These are phyloP conservation scores for Leccinum subrobustum DNA, from an alignment of 1,284 basidiomycete species.

Conservation along the genomic window DNA sequence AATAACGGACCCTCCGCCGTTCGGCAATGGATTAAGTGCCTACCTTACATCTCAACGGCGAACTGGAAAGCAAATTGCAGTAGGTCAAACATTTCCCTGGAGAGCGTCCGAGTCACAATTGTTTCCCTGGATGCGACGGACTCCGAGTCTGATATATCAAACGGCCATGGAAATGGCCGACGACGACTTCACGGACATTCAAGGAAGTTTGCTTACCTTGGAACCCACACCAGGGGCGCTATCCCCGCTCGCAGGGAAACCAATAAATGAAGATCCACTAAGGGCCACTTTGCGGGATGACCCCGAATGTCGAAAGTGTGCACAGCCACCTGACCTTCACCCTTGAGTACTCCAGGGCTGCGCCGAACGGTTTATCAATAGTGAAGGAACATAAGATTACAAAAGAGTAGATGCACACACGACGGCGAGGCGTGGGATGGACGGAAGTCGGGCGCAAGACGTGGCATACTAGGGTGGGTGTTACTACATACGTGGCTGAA, in stretches of 20 bases:
- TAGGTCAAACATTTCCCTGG: neutral
- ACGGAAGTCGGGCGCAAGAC: neutral
- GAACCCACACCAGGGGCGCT: slow-evolving; percentile 1
- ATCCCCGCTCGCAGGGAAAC: slow-evolving; percentile 5
- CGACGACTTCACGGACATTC: neutral
- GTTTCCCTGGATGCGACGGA: neutral
- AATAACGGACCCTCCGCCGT: neutral
- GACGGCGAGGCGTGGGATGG: slow-evolving; percentile 1
- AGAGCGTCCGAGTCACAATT: neutral
- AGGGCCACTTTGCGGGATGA: neutral
- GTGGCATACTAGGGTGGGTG: neutral
- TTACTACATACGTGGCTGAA: neutral
- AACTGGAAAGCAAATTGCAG: neutral
- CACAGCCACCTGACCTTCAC: neutral
- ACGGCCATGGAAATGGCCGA: neutral
- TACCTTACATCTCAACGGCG: neutral
- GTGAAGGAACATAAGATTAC: slow-evolving; percentile 2
- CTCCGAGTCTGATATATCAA: neutral
- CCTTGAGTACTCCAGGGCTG: neutral
- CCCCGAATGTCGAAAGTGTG: neutral
- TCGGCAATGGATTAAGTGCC: neutral
- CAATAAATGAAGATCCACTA: slow-evolving; percentile 3
- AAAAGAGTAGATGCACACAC: slow-evolving; percentile 1
- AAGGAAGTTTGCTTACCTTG: neutral
- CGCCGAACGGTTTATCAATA: neutral